A percentile compares a stretch with the other conserved stretches of the same genome.
These are phyloP conservation scores for Drechslera avenae DNA, from an alignment of 2,329 filamentous ascomycete species.

Conservation along the genomic window DNA sequence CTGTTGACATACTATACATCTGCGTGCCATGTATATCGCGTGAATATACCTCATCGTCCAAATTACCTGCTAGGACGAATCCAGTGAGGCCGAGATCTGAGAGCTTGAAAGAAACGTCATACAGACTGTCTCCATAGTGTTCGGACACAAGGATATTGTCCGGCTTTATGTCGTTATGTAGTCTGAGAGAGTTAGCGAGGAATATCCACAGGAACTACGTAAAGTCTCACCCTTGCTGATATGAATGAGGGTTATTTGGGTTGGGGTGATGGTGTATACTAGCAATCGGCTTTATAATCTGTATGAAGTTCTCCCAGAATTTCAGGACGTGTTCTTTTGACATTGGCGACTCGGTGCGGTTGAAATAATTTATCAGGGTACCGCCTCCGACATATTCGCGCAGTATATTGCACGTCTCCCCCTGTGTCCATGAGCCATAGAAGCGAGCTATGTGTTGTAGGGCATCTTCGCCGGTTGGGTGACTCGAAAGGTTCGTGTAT, in stretches of 20 bases:
- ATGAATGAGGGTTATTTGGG: neutral
- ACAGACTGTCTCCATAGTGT: neutral
- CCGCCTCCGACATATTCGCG: slow-evolving; percentile 44
- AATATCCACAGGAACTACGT: no score
- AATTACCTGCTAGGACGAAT: no score
- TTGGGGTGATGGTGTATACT: slow-evolving; percentile 28
- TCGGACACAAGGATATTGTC: slow-evolving; percentile 48
- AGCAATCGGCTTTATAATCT: slow-evolving; percentile 34
- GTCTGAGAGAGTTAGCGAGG: slow-evolving; percentile 25
- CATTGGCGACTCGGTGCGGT: slow-evolving; percentile 25
- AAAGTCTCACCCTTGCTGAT: neutral
- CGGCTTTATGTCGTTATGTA: slow-evolving; percentile 54
- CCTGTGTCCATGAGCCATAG: slow-evolving; percentile 25
- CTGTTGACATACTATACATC: slow-evolving; percentile 43
- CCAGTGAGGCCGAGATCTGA: slow-evolving; percentile 41
- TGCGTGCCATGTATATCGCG: slow-evolving; percentile 38
- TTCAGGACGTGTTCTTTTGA: slow-evolving; percentile 26
- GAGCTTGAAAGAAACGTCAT: slow-evolving; percentile 44
- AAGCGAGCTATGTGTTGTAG: slow-evolving; percentile 14
- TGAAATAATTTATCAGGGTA: slow-evolving; percentile 42
- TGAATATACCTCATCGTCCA: neutral
- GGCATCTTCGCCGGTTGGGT: slow-evolving; percentile 1
- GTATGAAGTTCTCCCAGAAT: slow-evolving; percentile 43
- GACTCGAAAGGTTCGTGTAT: slow-evolving; percentile 6
- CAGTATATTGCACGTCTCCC: slow-evolving; percentile 37